Base-by-base conservation (phyloP, 1,139 yeast species). In the Yamadazyma blattariae region DNA sequence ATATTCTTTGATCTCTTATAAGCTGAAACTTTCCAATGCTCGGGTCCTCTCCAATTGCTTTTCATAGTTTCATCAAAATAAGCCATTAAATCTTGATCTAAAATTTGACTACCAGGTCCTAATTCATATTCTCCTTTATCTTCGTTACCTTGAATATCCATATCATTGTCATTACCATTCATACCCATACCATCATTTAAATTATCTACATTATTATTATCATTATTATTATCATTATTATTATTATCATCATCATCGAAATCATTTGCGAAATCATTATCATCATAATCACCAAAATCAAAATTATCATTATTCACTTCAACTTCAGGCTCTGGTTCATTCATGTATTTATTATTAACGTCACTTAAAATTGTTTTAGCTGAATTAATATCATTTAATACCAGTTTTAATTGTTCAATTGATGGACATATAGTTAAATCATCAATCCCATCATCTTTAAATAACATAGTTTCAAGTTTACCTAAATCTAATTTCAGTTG, bases 21-120 rank as follows among this genome's bases (percentile, higher is more conserved):
- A 19, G 79, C 77, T 29, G 75, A 65, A 9, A 90, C 86, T 58
- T 84, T 85, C 97, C 97, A 92, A 58, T 88, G 94, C 44, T 87
- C 94, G 5, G 96, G 92, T 7, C 96, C 96, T 29, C 95, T 75
- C 96, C 96, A 88, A 54, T 78, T 82, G 30, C 75, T 71, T 42
- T 71, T 78, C 61, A 86, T 62, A 13, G 77, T 72, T 41, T 77
- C 80, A 52, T 87, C 95, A 56, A 87, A 86, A 54, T 85, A 85
- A 1, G 87, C 80, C 80, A 88, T 79, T 35, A 87, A 66, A 47
- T 82, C 88, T 38, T 72, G 71, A 46, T 81, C 88, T 44, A 77
- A 57, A n/a, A 77, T 67, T 34, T 65, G 66, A 7, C 57, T 44
- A 17, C 48, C 49, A 2, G 53, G 51, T 25, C 46, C 49, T 39